phyloP scores from a whole-genome alignment of 306 rosid genomes.

The Erythrophleum fordii region DNA sequence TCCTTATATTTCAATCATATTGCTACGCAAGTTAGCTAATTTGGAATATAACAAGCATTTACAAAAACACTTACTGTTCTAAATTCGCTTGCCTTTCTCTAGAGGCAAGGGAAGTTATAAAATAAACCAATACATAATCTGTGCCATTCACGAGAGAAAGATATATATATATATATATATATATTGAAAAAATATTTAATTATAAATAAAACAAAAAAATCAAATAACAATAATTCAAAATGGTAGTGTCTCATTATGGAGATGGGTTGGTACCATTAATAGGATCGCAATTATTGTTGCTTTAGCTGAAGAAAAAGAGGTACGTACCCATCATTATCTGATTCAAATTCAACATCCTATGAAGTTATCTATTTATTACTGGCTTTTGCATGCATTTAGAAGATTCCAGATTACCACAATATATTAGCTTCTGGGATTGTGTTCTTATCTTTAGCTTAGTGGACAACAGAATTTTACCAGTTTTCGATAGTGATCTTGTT shows the following conservation, averaged over 20 bases:
- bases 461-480: background rate
- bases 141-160: too few relatives aligned
- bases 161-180: too few relatives aligned
- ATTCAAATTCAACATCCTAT: background rate
- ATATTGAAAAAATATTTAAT: too few relatives aligned
- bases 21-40: background rate
- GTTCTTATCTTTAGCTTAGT: conserved; percentile 29
- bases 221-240: too few relatives aligned
- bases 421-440: background rate
- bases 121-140: too few relatives aligned
- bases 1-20: too few relatives aligned
- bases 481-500: background rate
- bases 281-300: background rate
- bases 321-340: conserved; percentile 10
- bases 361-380: background rate
- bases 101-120: too few relatives aligned
- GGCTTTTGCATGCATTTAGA: background rate
- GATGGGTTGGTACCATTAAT: background rate
- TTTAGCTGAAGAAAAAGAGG: background rate
- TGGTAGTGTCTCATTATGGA: too few relatives aligned
- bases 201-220: too few relatives aligned
- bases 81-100: too few relatives aligned
- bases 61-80: background rate
- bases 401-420: conserved; percentile 28
- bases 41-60: background rate